Percentiles rank a stretch among this genome's conserved stretches.
Evolutionary conservation across 345 rosid genomes (phyloP).

Genomic region (Diplotaxis tenuifolia): DNA sequence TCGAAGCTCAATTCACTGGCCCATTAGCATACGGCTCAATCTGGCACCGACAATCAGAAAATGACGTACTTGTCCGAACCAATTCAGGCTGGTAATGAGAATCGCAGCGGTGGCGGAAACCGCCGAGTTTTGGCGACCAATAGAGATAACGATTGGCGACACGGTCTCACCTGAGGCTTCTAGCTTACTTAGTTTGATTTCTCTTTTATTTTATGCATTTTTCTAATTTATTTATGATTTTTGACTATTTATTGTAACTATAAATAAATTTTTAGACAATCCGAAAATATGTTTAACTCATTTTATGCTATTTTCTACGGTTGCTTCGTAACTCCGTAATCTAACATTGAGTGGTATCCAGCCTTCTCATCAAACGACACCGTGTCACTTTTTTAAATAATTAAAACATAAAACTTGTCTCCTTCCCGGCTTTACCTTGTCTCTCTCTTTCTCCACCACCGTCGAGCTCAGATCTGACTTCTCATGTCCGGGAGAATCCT

Average conservation of each 20-base stretch:
- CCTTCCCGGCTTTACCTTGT: constrained; percentile 19
- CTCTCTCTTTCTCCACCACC: constrained; percentile 25
- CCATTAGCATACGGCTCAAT: not conserved
- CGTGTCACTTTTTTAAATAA: not conserved
- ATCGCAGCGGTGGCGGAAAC: constrained; percentile 20
- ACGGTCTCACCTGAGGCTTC: constrained; percentile 71
- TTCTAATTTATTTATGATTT: constrained; percentile 9
- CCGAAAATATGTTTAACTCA: not conserved
- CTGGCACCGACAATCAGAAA: not conserved
- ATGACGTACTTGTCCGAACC: not conserved
- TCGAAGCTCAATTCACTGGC: not conserved
- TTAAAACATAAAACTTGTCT: constrained; percentile 7
- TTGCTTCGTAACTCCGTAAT: constrained; percentile 34
- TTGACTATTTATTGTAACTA: not conserved
- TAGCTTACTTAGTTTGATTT: constrained; percentile 56
- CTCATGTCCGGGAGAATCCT: constrained; percentile 4
- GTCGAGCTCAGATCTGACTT: constrained; percentile 32
- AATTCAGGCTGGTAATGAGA: constrained; percentile 7
- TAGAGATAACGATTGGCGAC: constrained; percentile 52
- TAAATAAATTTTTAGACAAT: constrained; percentile 13
- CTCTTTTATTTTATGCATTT: not conserved
- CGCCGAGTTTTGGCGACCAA: constrained; percentile 11
- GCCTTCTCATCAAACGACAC: not conserved
- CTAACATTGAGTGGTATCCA: not conserved
- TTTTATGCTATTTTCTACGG: not conserved